phyloP scores from a whole-genome alignment of 179 eudicot species.

The Spergularia azorica region DNA sequence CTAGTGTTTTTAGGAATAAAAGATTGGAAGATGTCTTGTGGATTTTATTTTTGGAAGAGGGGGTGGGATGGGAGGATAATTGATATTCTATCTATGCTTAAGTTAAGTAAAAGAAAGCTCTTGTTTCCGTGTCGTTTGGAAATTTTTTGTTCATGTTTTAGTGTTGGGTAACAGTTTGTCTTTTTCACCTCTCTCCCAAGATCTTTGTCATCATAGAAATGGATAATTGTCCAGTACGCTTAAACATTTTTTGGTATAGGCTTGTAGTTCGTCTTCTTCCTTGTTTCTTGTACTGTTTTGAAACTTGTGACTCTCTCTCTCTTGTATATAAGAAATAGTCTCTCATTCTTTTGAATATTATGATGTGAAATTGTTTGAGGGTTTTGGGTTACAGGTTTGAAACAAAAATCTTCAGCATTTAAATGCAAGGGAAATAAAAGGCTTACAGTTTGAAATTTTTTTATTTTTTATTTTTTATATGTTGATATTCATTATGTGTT shows the following conservation, averaged over 20 bases:
- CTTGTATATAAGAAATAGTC: background rate
- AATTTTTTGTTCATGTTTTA: background rate
- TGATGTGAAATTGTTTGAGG: too few relatives aligned
- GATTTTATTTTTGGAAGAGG: too few relatives aligned
- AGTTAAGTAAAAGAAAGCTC: background rate
- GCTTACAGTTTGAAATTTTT: background rate
- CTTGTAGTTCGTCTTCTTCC: background rate
- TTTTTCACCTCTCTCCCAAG: background rate
- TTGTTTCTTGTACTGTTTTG: background rate
- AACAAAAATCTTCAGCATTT: background rate
- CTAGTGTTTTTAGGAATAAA: background rate
- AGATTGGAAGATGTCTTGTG: background rate
- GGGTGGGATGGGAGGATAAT: background rate
- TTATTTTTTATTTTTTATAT: background rate
- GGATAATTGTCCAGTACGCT: background rate
- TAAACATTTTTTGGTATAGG: background rate
- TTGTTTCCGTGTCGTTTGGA: background rate
- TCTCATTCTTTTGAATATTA: background rate
- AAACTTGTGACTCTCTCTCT: too few relatives aligned
- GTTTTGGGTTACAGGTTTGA: background rate
- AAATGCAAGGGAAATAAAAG: background rate
- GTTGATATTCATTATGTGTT: background rate
- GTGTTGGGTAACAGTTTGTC: background rate
- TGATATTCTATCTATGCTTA: background rate
- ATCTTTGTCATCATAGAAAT: background rate